Percentiles rank a stretch among this genome's conserved stretches.
Conservation (phyloP, 371 early-diverging fungal genomes). For the Lichtheimia ornata region DNA sequence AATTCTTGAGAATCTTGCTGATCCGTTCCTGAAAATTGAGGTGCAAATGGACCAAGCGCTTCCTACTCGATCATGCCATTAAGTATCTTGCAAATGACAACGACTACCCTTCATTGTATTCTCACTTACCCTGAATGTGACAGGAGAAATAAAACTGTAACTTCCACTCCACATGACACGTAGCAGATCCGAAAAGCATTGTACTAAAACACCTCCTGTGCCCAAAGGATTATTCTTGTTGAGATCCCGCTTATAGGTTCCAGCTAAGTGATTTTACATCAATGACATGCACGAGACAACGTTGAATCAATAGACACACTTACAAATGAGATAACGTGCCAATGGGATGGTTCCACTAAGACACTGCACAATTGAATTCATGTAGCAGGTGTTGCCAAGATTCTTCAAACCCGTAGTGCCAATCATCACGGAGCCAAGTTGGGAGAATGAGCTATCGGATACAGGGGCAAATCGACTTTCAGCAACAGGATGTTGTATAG, state of each 20-base stretch:
- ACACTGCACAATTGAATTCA: constrained; percentile 97
- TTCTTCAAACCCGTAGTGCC: constrained; percentile 89
- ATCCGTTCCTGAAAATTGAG: constrained; percentile 64
- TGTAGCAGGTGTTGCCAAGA: constrained; percentile 98
- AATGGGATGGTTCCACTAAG: constrained; percentile 85
- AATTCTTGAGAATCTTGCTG: constrained; percentile 88
- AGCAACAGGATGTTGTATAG: constrained; percentile 5
- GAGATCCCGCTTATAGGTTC: constrained; percentile 69
- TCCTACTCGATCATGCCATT: constrained; percentile 23
- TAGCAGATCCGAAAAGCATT: constrained; percentile 70
- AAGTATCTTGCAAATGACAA: not conserved
- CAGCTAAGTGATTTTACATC: constrained; percentile 39
- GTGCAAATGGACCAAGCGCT: constrained; percentile 64
- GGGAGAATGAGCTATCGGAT: constrained; percentile 39
- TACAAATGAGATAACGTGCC: constrained; percentile 76
- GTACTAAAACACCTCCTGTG: constrained; percentile 74
- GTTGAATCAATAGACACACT: constrained; percentile 1
- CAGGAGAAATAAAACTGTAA: constrained; percentile 60
- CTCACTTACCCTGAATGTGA: constrained; percentile 41
- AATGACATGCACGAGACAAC: not conserved
- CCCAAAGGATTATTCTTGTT: constrained; percentile 82
- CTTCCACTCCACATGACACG: constrained; percentile 70
- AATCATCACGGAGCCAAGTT: constrained; percentile 48
- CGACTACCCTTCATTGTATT: not conserved
- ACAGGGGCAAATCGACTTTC: constrained; percentile 22